Base-by-base conservation (phyloP, 768 basidiomycete genomes). In the Scleroderma citrinum region DNA sequence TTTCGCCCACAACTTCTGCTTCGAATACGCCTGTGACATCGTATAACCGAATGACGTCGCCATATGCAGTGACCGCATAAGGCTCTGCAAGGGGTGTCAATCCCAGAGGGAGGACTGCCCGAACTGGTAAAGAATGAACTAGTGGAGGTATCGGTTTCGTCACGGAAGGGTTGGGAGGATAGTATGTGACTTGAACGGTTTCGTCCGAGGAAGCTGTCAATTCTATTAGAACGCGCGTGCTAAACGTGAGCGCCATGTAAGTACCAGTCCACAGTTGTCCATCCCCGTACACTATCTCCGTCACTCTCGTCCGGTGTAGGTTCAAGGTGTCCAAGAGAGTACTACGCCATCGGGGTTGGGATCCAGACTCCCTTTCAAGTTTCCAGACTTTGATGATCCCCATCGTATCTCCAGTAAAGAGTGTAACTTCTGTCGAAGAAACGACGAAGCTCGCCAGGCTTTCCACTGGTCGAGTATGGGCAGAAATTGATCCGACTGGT, bases 341-440 rank as follows among this genome's bases (percentile, higher is more conserved):
- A 56, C 71, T 67, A 39, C 66, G 67, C 82, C 85, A 83, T 38
- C 79, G 70, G 2, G 75, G 66, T 10, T 65, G 58, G 1, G 57
- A 53, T 17, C 59, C 69, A 2, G 60, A 51, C 55, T 77, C 77
- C 46, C 61, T 66, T 40, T 67, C 67, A 44, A 95, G 59, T 21
- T 77, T 69, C 94, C 94, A 99, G 24, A 82, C 67, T 51, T 85
- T 88, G 62, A 97, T 82, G 8, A 87, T 64, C 2, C 95, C 96
- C 84, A 98, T 88, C 3, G 90, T 94, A 65, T 98, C 95, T 7
- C 80, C 91, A 0, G 92, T 91, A 63, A 85, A 89, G 5, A 98
- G 67, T 23, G 76, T 69, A 0, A 70, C 77, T 17, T 71, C 68
- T 11, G 60, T 62, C n/a, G 70, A 71, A 3, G 80, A 77, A 34